These are phyloP conservation scores for Blepharisma undulans DNA, from an alignment of 169 alveolate species.

Conservation along the genomic window DNA sequence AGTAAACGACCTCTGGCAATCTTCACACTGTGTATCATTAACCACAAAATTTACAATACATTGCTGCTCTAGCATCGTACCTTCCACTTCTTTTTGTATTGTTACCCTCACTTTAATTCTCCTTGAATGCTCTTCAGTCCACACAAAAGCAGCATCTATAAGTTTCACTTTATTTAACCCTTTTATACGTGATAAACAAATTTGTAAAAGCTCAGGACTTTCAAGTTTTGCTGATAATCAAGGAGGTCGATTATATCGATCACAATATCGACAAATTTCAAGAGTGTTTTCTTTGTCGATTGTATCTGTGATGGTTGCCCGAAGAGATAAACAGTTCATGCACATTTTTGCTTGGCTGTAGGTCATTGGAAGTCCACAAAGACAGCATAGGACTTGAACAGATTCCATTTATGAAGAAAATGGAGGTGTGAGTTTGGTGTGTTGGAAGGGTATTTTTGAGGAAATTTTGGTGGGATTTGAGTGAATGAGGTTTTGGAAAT, in stretches of 20 bases:
- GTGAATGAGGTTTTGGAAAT: no score
- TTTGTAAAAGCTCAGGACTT: slow-evolving; percentile 94
- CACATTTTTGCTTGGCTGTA: slow-evolving; percentile 92
- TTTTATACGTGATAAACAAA: slow-evolving; percentile 94
- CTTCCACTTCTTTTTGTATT: slow-evolving; percentile 93
- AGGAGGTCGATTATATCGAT: slow-evolving; percentile 91
- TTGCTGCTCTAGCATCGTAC: slow-evolving; percentile 90
- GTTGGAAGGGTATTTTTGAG: background rate
- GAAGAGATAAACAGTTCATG: slow-evolving; percentile 87
- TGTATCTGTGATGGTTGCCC: slow-evolving; percentile 90
- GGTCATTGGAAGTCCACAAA: slow-evolving; percentile 89
- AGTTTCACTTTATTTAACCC: slow-evolving; percentile 93
- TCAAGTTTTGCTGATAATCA: slow-evolving; percentile 95
- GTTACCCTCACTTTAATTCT: slow-evolving; percentile 93
- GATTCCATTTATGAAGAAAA: background rate
- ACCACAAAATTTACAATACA: slow-evolving; percentile 89
- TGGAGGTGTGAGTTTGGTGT: background rate
- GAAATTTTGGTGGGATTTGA: background rate
- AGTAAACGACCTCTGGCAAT: slow-evolving; percentile 96
- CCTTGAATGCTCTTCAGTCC: slow-evolving; percentile 97
- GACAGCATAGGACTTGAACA: slow-evolving; percentile 78
- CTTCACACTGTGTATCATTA: slow-evolving; percentile 94
- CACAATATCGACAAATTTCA: slow-evolving; percentile 91
- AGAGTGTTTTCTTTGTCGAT: slow-evolving; percentile 80
- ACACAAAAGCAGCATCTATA: slow-evolving; percentile 94